Evolutionary conservation across 2,329 filamentous ascomycete species (phyloP).

Genomic region (Bipolaris victoriae): DNA sequence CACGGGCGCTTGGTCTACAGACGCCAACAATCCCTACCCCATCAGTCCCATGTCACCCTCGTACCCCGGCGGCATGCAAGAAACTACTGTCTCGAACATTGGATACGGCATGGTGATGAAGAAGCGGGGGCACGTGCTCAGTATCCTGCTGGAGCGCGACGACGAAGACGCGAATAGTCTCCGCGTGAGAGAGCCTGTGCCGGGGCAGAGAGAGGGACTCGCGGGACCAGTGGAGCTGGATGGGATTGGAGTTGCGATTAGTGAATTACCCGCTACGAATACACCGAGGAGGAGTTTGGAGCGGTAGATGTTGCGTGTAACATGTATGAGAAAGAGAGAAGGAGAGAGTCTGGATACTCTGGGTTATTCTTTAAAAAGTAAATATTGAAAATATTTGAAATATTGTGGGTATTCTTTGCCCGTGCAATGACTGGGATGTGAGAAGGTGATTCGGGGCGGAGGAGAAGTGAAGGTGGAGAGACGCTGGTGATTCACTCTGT

Average conservation of each 20-base stretch:
- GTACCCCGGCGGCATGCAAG: not conserved
- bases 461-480: too few species aligned
- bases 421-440: too few species aligned
- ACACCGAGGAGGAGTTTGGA: constrained; percentile 31
- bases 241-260: constrained; percentile 20
- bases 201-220: constrained; percentile 36
- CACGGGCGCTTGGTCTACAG: too few species aligned
- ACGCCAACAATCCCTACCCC: constrained; percentile 5
- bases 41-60: constrained; percentile 16
- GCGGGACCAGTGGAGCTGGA: constrained; percentile 34
- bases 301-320: not conserved
- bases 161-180: constrained; percentile 23
- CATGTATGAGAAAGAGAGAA: not conserved
- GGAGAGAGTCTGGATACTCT: not conserved
- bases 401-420: too few species aligned
- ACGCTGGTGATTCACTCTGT: too few species aligned
- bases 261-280: constrained; percentile 30
- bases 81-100: constrained; percentile 9
- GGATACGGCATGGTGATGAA: constrained; percentile 24
- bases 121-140: constrained; percentile 29
- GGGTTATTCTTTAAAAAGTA: too few species aligned
- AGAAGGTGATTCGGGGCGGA: too few species aligned
- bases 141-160: constrained; percentile 31
- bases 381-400: too few species aligned
- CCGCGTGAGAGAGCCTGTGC: constrained; percentile 29